These are phyloP conservation scores for Pseudocercospora cruenta DNA, from an alignment of 2,329 filamentous ascomycete genomes.

Conservation along the genomic window DNA sequence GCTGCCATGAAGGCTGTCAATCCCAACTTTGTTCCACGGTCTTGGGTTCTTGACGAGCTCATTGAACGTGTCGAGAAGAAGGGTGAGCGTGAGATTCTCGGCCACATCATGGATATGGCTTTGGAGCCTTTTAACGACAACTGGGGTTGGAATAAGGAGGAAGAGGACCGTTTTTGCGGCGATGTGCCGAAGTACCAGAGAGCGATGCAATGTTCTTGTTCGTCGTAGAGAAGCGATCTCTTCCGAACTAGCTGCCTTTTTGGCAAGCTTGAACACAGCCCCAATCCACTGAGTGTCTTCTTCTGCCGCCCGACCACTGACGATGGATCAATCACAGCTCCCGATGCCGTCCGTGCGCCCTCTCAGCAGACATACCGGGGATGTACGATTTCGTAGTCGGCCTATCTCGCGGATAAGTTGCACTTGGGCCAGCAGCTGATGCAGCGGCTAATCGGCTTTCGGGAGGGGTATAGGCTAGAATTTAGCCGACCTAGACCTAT, in stretches of 20 bases:
- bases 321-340: background rate
- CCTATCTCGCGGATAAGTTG: no score
- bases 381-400: constrained; percentile 18
- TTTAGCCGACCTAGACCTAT: no score
- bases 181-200: constrained; percentile 79
- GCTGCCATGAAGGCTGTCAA: constrained; percentile 82
- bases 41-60: constrained; percentile 91
- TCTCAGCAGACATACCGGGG: constrained; percentile 19
- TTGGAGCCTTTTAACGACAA: constrained; percentile 80
- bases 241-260: background rate
- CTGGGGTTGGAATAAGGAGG: constrained; percentile 69
- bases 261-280: background rate
- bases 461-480: no score
- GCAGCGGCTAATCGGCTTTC: no score
- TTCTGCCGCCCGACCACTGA: background rate
- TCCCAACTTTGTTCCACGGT: constrained; percentile 87
- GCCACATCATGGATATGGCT: constrained; percentile 78
- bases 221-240: constrained; percentile 62
- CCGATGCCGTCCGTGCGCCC: constrained; percentile 8
- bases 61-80: constrained; percentile 86
- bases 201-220: constrained; percentile 93
- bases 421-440: no score
- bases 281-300: background rate
- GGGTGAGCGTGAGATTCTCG: constrained; percentile 77
- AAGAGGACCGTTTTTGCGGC: constrained; percentile 81